Evolutionary conservation across 352 stramenopile genomes (phyloP).

Genomic region (Phytophthora lateralis): DNA sequence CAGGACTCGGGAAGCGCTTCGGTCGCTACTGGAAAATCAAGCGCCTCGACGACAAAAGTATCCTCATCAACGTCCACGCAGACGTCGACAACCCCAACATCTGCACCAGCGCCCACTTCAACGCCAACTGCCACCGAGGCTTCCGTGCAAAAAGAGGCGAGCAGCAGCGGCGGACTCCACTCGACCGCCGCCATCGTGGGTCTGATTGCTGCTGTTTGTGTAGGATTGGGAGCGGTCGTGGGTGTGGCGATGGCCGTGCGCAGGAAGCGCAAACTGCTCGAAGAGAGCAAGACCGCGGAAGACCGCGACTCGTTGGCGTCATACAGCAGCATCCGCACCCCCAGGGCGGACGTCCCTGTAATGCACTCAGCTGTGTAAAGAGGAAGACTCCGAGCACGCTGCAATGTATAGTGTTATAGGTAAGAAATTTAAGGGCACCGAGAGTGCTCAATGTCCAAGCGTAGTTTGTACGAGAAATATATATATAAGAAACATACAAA

Average conservation of each 20-base stretch:
- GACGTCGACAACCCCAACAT: slow-evolving; percentile 1
- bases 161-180: slow-evolving; percentile 9
- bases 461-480: slow-evolving; percentile 1
- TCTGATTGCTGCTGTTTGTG: slow-evolving; percentile 26
- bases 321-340: slow-evolving; percentile 23
- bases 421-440: slow-evolving; percentile 2
- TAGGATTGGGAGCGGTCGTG: slow-evolving; percentile 18
- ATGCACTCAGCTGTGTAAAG: slow-evolving; percentile 17
- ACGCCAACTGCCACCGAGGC: slow-evolving; percentile 12
- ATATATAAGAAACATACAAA: not conserved
- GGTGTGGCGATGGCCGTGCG: slow-evolving; percentile 19
- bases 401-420: not conserved
- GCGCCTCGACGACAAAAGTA: slow-evolving; percentile 7
- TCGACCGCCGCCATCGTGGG: slow-evolving; percentile 21
- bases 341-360: slow-evolving; percentile 22
- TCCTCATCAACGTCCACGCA: slow-evolving; percentile 3
- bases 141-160: slow-evolving; percentile 29
- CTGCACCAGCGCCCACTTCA: slow-evolving; percentile 9
- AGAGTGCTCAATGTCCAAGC: slow-evolving; percentile 1
- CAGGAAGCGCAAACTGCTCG: slow-evolving; percentile 33
- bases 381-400: not conserved
- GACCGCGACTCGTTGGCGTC: slow-evolving; percentile 21
- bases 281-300: slow-evolving; percentile 25
- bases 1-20: slow-evolving; percentile 1
- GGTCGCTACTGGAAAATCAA: slow-evolving; percentile 5